A percentile compares a stretch with the other conserved stretches of the same genome.
Evolutionary conservation across 371 early-diverging fungal genomes (phyloP).

Genomic region (Apophysomyces elegans): DNA sequence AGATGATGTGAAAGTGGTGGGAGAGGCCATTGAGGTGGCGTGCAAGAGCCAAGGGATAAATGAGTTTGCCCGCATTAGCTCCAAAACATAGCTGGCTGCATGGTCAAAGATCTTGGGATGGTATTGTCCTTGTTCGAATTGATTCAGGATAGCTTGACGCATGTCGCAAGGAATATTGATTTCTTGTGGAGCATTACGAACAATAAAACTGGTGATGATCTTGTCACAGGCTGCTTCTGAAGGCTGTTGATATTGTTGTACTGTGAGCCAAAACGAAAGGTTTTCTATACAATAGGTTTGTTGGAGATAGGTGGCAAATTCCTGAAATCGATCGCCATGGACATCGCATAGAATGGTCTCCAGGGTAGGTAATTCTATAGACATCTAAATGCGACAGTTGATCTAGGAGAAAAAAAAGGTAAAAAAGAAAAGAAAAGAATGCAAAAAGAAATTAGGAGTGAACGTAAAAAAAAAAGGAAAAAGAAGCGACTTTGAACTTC

Average conservation of each 20-base stretch:
- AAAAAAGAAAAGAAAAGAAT: neutral
- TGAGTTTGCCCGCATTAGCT: conserved; percentile 42
- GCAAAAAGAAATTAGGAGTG: neutral
- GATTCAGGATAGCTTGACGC: conserved; percentile 30
- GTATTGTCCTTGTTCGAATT: conserved; percentile 31
- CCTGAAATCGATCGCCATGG: conserved; percentile 28
- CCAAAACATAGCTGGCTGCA: conserved; percentile 37
- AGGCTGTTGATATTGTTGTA: conserved; percentile 25
- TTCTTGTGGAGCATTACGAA: conserved; percentile 45
- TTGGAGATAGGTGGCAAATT: conserved; percentile 42
- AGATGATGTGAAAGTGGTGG: neutral
- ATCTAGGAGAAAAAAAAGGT: neutral
- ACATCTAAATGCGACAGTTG: neutral
- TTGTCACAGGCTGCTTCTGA: conserved; percentile 31
- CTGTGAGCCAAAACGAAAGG: conserved; percentile 40
- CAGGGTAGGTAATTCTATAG: conserved; percentile 37
- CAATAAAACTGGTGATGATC: conserved; percentile 32
- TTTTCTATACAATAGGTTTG: conserved; percentile 44
- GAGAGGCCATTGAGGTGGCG: neutral
- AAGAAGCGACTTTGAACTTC: neutral
- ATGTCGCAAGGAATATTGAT: conserved; percentile 48
- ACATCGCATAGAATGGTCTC: conserved; percentile 37
- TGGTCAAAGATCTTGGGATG: conserved; percentile 42
- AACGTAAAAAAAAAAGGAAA: neutral
- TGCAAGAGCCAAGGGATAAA: conserved; percentile 35